A percentile compares a stretch with the other conserved stretches of the same genome.
Evolutionary conservation across 2,329 filamentous ascomycete genomes (phyloP).

Genomic region (Claviceps quebecensis): DNA sequence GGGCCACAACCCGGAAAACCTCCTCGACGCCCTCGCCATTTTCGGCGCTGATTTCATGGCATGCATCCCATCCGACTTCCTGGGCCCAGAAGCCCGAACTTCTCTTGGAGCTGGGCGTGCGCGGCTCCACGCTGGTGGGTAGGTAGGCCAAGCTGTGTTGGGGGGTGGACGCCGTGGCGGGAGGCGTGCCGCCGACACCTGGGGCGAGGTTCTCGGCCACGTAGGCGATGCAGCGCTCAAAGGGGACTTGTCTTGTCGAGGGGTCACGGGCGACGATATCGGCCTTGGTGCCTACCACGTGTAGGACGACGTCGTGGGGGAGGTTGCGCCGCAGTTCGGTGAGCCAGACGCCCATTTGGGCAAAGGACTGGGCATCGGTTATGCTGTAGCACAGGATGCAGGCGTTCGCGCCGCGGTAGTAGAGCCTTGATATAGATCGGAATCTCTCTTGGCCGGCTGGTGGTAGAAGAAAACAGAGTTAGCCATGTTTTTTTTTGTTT

Average conservation of each 20-base stretch:
- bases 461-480: slow-evolving; percentile 2
- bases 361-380: slow-evolving; percentile 71
- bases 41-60: slow-evolving; percentile 91
- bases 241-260: slow-evolving; percentile 66
- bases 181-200: slow-evolving; percentile 50
- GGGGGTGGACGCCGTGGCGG: slow-evolving; percentile 40
- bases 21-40: slow-evolving; percentile 93
- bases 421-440: slow-evolving; percentile 82
- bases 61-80: slow-evolving; percentile 91
- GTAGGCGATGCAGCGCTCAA: slow-evolving; percentile 91
- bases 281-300: slow-evolving; percentile 89
- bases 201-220: slow-evolving; percentile 84
- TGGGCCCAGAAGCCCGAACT: slow-evolving; percentile 78
- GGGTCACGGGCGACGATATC: slow-evolving; percentile 84
- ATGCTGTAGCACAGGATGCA: slow-evolving; percentile 93
- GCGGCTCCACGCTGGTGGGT: slow-evolving; percentile 29
- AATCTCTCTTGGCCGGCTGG: slow-evolving; percentile 83
- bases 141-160: slow-evolving; percentile 14
- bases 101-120: slow-evolving; percentile 48
- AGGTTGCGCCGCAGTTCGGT: slow-evolving; percentile 71
- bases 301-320: slow-evolving; percentile 64
- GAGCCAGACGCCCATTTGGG: slow-evolving; percentile 87
- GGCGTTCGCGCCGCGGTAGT: slow-evolving; percentile 90
- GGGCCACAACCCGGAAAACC: slow-evolving; percentile 63
- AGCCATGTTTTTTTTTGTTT: neutral